phyloP scores from a whole-genome alignment of 805 yeast species.

The Wickerhamiella shivajii region DNA sequence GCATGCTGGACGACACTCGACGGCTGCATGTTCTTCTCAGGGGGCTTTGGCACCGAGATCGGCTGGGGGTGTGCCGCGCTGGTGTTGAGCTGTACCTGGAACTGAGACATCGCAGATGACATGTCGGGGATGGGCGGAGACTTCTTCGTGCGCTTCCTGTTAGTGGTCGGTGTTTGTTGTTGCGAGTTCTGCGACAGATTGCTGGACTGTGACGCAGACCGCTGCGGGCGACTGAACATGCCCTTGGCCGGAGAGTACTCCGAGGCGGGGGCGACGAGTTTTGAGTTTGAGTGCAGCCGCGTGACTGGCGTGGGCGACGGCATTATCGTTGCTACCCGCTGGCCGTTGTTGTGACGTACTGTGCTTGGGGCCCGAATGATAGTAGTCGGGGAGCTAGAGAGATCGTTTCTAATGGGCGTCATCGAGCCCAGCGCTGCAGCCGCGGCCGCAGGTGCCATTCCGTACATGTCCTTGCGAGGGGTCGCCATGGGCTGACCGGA shows the following conservation, averaged over 20 bases:
- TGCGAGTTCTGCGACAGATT: neutral
- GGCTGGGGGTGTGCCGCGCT: slow-evolving; percentile 4
- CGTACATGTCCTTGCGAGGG: neutral
- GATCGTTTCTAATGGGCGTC: slow-evolving; percentile 5
- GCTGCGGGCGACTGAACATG: slow-evolving; percentile 12
- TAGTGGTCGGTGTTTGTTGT: no score
- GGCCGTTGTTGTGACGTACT: neutral
- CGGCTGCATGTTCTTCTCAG: slow-evolving; percentile 8
- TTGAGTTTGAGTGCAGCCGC: slow-evolving; percentile 17
- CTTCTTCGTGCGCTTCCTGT: neutral
- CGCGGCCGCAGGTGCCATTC: slow-evolving; percentile 9
- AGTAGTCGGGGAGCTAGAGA: slow-evolving; percentile 14
- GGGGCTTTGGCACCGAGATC: slow-evolving; percentile 6
- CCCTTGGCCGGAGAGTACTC: slow-evolving; percentile 24
- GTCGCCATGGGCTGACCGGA: no score
- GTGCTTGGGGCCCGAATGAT: slow-evolving; percentile 8
- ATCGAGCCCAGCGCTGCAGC: slow-evolving; percentile 7
- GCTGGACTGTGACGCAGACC: slow-evolving; percentile 3
- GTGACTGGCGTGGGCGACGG: slow-evolving; percentile 23
- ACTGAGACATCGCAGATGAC: slow-evolving; percentile 21
- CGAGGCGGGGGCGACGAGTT: slow-evolving; percentile 21
- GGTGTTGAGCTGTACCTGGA: slow-evolving; percentile 21
- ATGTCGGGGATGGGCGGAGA: slow-evolving; percentile 19
- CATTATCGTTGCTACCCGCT: neutral
- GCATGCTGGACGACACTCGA: slow-evolving; percentile 1